A percentile compares a stretch with the other conserved stretches of the same genome.
Evolutionary conservation across 2,329 filamentous ascomycete species (phyloP).

Genomic region (Colletotrichum chlorophyti): DNA sequence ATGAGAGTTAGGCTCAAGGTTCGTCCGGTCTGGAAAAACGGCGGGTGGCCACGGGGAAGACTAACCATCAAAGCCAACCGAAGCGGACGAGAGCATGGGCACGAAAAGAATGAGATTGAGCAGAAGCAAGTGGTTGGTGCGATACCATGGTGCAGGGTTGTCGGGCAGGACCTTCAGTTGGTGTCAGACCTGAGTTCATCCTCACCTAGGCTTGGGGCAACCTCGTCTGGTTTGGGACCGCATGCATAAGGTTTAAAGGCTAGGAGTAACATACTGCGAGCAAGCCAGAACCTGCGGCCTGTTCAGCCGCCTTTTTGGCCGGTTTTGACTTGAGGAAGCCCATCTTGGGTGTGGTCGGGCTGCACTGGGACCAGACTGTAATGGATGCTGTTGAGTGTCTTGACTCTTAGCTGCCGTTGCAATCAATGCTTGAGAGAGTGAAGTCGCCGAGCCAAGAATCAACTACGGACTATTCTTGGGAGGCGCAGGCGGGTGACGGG

Average conservation of each 20-base stretch:
- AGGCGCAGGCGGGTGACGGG: background rate
- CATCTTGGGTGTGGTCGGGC: slow-evolving; percentile 12
- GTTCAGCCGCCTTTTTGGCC: background rate
- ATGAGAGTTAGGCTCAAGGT: background rate
- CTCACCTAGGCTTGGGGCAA: background rate
- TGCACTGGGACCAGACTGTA: slow-evolving; percentile 4
- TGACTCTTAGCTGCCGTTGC: background rate
- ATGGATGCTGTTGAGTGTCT: background rate
- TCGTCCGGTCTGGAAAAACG: background rate
- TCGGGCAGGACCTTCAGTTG: slow-evolving; percentile 44
- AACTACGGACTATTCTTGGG: background rate
- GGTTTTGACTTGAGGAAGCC: slow-evolving; percentile 11
- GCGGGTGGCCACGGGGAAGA: background rate
- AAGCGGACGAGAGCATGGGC: slow-evolving; percentile 48
- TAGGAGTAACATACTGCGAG: slow-evolving; percentile 2
- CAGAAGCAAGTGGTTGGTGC: slow-evolving; percentile 46
- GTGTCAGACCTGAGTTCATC: slow-evolving; percentile 7
- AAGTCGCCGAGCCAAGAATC: slow-evolving; percentile 3
- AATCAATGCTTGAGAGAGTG: slow-evolving; percentile 1
- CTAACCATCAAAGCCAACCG: slow-evolving; percentile 47
- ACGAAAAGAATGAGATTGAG: slow-evolving; percentile 52
- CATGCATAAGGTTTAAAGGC: background rate
- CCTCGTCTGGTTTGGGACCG: background rate
- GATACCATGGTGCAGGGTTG: slow-evolving; percentile 48
- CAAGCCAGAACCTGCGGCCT: slow-evolving; percentile 21